phyloP scores from a whole-genome alignment of 306 rosid species.

The Trifolium subterraneum region DNA sequence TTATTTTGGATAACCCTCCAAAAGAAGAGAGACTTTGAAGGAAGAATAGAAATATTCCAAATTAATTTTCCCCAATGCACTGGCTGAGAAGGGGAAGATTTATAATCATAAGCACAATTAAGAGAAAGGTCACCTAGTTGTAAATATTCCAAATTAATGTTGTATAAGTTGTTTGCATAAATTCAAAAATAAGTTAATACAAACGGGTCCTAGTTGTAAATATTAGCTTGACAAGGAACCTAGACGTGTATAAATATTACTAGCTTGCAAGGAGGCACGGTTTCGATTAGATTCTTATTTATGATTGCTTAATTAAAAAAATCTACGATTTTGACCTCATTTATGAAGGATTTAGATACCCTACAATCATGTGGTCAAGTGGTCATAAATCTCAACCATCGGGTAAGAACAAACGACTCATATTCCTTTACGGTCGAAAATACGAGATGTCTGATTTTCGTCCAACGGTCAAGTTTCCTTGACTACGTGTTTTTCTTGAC shows the following conservation, averaged over 20 bases:
- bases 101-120: too few relatives aligned
- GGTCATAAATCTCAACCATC: background rate
- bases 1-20: too few relatives aligned
- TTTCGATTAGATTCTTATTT: background rate
- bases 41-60: too few relatives aligned
- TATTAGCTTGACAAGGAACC: constrained; percentile 52
- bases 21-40: too few relatives aligned
- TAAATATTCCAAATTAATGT: too few relatives aligned
- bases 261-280: background rate
- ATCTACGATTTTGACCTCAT: background rate
- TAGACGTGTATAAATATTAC: constrained; percentile 43
- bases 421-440: background rate
- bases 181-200: too few relatives aligned
- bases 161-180: too few relatives aligned
- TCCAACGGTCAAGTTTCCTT: background rate
- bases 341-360: background rate
- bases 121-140: too few relatives aligned
- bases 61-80: too few relatives aligned
- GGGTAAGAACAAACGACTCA: background rate
- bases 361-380: background rate
- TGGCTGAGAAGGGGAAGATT: too few relatives aligned
- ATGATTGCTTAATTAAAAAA: background rate
- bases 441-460: background rate
- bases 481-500: background rate
- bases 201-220: too few relatives aligned